phyloP scores from a whole-genome alignment of 192 early-diverging fungal species.

The Pilaira anomala region DNA sequence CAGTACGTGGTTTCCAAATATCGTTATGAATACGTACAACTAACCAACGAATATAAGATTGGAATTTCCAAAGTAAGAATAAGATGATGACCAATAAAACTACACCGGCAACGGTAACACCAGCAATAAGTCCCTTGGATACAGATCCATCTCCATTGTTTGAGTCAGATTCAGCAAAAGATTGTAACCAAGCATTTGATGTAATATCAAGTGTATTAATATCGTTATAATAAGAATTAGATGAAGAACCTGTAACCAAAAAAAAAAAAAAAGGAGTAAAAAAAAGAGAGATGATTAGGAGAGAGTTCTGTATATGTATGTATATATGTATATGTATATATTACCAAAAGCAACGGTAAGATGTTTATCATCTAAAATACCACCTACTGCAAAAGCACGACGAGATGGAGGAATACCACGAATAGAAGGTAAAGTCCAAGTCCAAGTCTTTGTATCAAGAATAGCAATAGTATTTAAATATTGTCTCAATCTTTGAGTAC shows the following conservation, averaged over 20 bases:
- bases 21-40: conserved; percentile 27
- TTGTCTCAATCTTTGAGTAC: conserved; percentile 6
- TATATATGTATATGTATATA: conserved; percentile 1
- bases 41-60: conserved; percentile 27
- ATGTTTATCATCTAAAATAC: conserved; percentile 20
- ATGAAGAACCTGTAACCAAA: conserved; percentile 20
- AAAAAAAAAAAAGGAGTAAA: not conserved
- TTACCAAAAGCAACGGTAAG: conserved; percentile 35
- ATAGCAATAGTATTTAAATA: conserved; percentile 25
- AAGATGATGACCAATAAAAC: conserved; percentile 26
- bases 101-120: conserved; percentile 31
- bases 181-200: conserved; percentile 21
- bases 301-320: not conserved
- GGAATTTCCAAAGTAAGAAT: conserved; percentile 32
- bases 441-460: conserved; percentile 31
- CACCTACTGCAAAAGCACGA: conserved; percentile 30
- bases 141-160: not conserved
- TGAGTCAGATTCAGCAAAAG: conserved; percentile 2
- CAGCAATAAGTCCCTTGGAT: conserved; percentile 25
- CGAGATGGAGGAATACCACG: conserved; percentile 28
- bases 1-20: conserved; percentile 38
- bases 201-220: conserved; percentile 23
- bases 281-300: not conserved
- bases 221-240: conserved; percentile 33
- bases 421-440: conserved; percentile 22